Percentiles rank a stretch among this genome's conserved stretches.
Conservation (phyloP, 2,329 filamentous ascomycete species). For the Plenodomus lindquistii region DNA sequence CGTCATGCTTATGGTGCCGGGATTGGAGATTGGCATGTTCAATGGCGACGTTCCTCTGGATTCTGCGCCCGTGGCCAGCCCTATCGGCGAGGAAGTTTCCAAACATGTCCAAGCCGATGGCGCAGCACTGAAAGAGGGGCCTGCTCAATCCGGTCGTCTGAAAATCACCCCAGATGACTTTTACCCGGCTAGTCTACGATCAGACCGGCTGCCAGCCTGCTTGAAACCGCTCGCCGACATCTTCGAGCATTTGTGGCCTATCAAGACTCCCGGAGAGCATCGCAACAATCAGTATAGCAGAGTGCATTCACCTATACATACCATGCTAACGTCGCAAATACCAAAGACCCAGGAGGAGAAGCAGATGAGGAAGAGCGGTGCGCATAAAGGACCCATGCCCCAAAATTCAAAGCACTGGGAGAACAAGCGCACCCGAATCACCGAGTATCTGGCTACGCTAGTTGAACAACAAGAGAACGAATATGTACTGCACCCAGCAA, state of each 20-base stretch:
- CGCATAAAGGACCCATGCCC: slow-evolving; percentile 57
- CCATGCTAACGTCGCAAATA: slow-evolving; percentile 76
- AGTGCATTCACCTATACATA: slow-evolving; percentile 84
- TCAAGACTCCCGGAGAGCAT: slow-evolving; percentile 84
- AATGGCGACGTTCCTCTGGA: slow-evolving; percentile 53
- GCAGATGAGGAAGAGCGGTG: slow-evolving; percentile 52
- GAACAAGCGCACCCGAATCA: slow-evolving; percentile 79
- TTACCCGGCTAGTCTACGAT: slow-evolving; percentile 51
- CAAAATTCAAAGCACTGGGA: slow-evolving; percentile 69
- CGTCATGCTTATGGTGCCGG: slow-evolving; percentile 89
- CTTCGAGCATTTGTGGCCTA: slow-evolving; percentile 87
- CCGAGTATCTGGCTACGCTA: slow-evolving; percentile 71
- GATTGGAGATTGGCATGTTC: slow-evolving; percentile 89
- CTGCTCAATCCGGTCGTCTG: slow-evolving; percentile 30
- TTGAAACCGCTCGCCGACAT: slow-evolving; percentile 73
- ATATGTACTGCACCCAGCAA: slow-evolving; percentile 80
- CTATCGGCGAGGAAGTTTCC: slow-evolving; percentile 4
- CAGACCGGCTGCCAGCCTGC: slow-evolving; percentile 46
- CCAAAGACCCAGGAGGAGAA: slow-evolving; percentile 72
- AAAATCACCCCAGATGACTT: slow-evolving; percentile 54
- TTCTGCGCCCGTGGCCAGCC: slow-evolving; percentile 1
- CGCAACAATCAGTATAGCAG: slow-evolving; percentile 63
- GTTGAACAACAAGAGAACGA: slow-evolving; percentile 82
- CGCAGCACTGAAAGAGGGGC: slow-evolving; percentile 8
- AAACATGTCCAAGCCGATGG: slow-evolving; percentile 13